phyloP scores from a whole-genome alignment of 495 filamentous ascomycete species.

The Penicillium pulvis region DNA sequence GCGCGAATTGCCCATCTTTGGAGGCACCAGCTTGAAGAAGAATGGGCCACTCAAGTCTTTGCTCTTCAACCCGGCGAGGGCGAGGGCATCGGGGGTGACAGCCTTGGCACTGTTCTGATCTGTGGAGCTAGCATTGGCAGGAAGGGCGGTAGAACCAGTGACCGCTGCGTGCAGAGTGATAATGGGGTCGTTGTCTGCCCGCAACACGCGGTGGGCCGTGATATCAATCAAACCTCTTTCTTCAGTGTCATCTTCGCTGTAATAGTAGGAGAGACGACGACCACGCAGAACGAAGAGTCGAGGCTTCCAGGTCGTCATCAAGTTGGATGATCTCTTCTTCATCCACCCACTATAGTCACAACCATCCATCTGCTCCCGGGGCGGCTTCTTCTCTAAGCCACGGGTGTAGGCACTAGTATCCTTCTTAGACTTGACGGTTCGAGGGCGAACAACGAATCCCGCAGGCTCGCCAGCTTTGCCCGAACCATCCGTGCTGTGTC shows the following conservation, averaged over 20 bases:
- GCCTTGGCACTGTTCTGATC: slow-evolving; percentile 36
- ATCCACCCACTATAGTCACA: slow-evolving; percentile 99
- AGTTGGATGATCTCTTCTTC: slow-evolving; percentile 95
- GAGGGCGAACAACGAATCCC: slow-evolving; percentile 46
- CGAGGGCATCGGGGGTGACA: slow-evolving; percentile 14
- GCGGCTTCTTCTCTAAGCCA: slow-evolving; percentile 79
- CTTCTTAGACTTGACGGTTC: slow-evolving; percentile 76
- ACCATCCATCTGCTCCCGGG: slow-evolving; percentile 78
- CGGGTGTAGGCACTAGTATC: slow-evolving; percentile 91
- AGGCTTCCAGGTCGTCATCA: slow-evolving; percentile 97
- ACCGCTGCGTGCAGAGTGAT: slow-evolving; percentile 89
- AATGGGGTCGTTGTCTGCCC: slow-evolving; percentile 89
- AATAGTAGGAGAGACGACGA: slow-evolving; percentile 91
- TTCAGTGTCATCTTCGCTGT: slow-evolving; percentile 85
- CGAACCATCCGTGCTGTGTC: slow-evolving; percentile 64
- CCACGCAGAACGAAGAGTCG: slow-evolving; percentile 92
- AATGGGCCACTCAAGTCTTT: slow-evolving; percentile 64
- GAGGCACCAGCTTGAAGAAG: slow-evolving; percentile 97
- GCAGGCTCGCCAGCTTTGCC: slow-evolving; percentile 63
- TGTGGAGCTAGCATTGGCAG: slow-evolving; percentile 61
- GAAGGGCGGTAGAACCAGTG: slow-evolving; percentile 80
- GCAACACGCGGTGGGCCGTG: slow-evolving; percentile 90
- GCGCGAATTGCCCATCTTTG: slow-evolving; percentile 80
- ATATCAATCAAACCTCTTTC: slow-evolving; percentile 98
- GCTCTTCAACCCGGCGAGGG: slow-evolving; percentile 22